These are phyloP conservation scores for Neoscytalidium dimidiatum DNA, from an alignment of 2,329 filamentous ascomycete species.

Conservation along the genomic window DNA sequence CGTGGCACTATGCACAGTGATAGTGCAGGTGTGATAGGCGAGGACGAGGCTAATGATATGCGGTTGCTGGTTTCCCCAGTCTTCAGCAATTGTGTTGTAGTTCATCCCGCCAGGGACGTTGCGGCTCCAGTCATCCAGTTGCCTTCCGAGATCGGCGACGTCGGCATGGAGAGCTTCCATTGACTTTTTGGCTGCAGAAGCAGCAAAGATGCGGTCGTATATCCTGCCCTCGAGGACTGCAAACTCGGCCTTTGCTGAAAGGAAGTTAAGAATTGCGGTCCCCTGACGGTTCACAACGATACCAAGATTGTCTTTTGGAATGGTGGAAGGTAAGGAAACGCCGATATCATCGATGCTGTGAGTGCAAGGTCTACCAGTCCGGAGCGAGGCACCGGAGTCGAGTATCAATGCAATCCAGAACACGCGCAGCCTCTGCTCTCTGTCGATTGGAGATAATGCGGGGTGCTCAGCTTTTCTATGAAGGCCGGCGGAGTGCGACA, in stretches of 20 bases:
- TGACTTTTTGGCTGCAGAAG: neutral
- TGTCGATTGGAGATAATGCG: neutral
- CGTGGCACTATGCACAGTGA: neutral
- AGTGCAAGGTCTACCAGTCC: neutral
- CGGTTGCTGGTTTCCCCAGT: neutral
- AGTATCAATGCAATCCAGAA: constrained; percentile 4
- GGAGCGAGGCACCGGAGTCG: neutral
- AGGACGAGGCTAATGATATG: neutral
- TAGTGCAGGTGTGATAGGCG: neutral
- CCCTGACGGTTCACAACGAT: neutral
- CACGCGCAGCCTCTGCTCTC: constrained; percentile 2
- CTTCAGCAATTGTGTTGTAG: neutral
- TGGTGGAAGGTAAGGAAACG: neutral
- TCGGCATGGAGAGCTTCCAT: neutral
- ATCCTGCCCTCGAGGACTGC: neutral
- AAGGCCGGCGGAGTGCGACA: neutral
- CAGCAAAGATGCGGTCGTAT: neutral
- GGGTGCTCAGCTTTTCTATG: neutral
- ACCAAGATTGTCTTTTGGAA: neutral
- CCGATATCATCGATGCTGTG: constrained; percentile 7
- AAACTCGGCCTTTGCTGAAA: neutral
- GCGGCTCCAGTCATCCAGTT: neutral
- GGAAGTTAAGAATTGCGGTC: neutral
- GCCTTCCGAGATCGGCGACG: neutral
- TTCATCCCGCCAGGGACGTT: neutral